Evolutionary conservation across 768 basidiomycete genomes (phyloP), one percentile per base, ranked within the genome.

Genomic region (Boletus pseudopeckii): DNA sequence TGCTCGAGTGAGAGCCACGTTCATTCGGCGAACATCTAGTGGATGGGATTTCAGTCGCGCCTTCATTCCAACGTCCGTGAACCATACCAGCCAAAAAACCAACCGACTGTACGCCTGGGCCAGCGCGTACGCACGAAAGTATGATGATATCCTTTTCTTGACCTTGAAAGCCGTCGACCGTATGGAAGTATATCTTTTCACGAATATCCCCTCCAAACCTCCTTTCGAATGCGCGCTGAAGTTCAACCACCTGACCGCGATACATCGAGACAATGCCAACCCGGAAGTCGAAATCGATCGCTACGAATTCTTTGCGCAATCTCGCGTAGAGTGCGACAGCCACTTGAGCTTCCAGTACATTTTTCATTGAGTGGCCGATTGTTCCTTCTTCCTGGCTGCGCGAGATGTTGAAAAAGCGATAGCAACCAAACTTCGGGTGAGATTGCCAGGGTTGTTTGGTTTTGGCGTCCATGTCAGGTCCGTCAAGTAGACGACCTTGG

Each of bases 71-170:
- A 46, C 40, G 28, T 54, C 37, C 7, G 58, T 17, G 28, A 26
- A 38, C 39, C 66, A 40, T 60, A 86, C 90, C 93, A 59, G 84
- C 80, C 62, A 98, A 79, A 76, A 98, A 98, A 54, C 97, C 97
- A 50, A 98, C 83, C 0, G 76, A 82, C 53, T 81, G 79, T 18
- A 92, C 69, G n/a, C 88, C 86, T 17, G 90, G 85, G 6, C 97
- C 94, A 10, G 93, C 90, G 57, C 97, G 84, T 18, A 98, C 97
- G 67, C 94, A 97, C 4, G 97, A 98, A 18, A 99, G 78, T 59
- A 99, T 98, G 72, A 99, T 96, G 49, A 99, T 83, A 61, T 96
- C 92, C 69, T 99, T 99, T 70, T 99, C 97, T 74, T 99, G 97
- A 45, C 97, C 97, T 49, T 99, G 97, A 66, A 98, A 98, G 10